These are phyloP conservation scores for Cordyceps javanica DNA, from an alignment of 2,329 filamentous ascomycete species.

Conservation along the genomic window DNA sequence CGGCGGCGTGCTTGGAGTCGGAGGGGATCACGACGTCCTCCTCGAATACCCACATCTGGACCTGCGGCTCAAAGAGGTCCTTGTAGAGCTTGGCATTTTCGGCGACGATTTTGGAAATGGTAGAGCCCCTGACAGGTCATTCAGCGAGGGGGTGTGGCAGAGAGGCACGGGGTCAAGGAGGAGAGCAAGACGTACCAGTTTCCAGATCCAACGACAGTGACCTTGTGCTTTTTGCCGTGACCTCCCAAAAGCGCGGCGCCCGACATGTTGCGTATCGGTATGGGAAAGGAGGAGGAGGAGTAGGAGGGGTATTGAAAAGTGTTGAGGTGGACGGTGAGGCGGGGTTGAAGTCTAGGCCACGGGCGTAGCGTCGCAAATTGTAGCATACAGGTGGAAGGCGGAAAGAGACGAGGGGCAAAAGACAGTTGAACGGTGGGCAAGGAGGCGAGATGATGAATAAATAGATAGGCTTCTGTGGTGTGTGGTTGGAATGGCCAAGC, in stretches of 20 bases:
- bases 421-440: background rate
- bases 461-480: background rate
- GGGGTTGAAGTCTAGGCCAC: background rate
- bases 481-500: background rate
- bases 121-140: conserved; percentile 67
- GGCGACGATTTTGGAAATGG: conserved; percentile 93
- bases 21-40: conserved; percentile 74
- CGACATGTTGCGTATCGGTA: conserved; percentile 26
- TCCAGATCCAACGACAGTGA: conserved; percentile 89
- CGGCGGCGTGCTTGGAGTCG: conserved; percentile 60
- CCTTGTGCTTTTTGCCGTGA: conserved; percentile 73
- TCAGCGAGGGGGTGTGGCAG: too few species aligned
- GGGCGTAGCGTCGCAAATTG: background rate
- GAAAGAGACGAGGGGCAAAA: background rate
- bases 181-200: conserved; percentile 66
- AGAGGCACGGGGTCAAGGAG: background rate
- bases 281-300: too few species aligned
- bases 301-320: conserved; percentile 2
- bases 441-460: background rate
- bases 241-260: conserved; percentile 33
- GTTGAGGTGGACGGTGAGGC: conserved; percentile 5
- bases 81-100: conserved; percentile 79
- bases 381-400: background rate
- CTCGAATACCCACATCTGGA: conserved; percentile 99
- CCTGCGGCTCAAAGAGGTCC: conserved; percentile 76